Conservation (phyloP, 2,329 filamentous ascomycete genomes). For the Sordariomycetes sp. region DNA sequence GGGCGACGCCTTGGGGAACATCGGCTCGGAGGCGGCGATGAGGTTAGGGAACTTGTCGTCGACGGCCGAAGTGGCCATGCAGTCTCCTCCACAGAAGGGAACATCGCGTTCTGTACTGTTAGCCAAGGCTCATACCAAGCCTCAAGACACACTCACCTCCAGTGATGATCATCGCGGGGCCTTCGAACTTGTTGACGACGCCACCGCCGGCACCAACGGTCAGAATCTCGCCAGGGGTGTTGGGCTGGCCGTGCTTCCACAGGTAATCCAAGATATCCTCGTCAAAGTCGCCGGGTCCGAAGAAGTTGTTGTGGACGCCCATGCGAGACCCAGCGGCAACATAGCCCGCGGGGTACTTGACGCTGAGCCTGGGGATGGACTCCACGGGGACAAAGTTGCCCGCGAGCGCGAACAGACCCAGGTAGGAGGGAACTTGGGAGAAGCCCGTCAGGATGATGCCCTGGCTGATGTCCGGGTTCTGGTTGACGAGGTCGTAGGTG, state of each 20-base stretch:
- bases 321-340: slow-evolving; percentile 34
- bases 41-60: slow-evolving; percentile 26
- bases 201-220: slow-evolving; percentile 35
- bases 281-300: slow-evolving; percentile 45
- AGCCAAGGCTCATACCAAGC: too few species aligned
- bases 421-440: slow-evolving; percentile 35
- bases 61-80: slow-evolving; percentile 30
- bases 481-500: slow-evolving; percentile 43
- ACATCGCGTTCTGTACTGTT: slow-evolving; percentile 34
- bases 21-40: slow-evolving; percentile 27
- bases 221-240: slow-evolving; percentile 48
- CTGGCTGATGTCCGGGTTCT: slow-evolving; percentile 43
- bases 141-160: slow-evolving; percentile 33
- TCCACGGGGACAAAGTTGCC: slow-evolving; percentile 37
- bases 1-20: slow-evolving; percentile 32
- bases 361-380: slow-evolving; percentile 13
- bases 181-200: slow-evolving; percentile 30
- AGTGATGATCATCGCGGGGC: slow-evolving; percentile 50
- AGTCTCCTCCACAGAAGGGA: slow-evolving; percentile 56
- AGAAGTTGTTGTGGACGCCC: slow-evolving; percentile 43
- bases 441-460: slow-evolving; percentile 54
- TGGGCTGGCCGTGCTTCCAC: slow-evolving; percentile 41
- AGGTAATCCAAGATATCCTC: slow-evolving; percentile 36
- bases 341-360: slow-evolving; percentile 39
- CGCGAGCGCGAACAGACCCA: slow-evolving; percentile 30